Base-by-base conservation (phyloP, 371 early-diverging fungal genomes). In the Umbelopsis sp. region DNA sequence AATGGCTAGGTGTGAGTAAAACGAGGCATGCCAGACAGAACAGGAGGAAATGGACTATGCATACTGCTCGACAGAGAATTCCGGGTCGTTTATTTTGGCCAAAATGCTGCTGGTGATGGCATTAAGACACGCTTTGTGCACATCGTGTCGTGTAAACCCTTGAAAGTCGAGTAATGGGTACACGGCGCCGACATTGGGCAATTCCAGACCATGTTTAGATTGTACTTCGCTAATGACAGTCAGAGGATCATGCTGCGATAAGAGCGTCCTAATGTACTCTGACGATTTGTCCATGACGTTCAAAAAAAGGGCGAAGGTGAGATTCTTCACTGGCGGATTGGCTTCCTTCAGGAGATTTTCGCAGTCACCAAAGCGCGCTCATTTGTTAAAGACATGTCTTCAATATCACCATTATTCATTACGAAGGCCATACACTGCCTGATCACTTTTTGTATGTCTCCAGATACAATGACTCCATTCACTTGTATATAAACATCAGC, bases 141-240 rank as follows among this genome's bases (percentile, higher is more conserved):
- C 79, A 29, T 85, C 79, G 29, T 79, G 74, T 35, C 89, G 76
- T 18, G 84, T 76, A 44, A 81, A 80, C 10, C 86, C 86, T 44
- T 86, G 85, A 24, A 85, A 80, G 70, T 90, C 89, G 7, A 90
- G 77, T 4, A 91, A 73, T 3, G 84, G 84, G 64, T 88, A 89
- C 65, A 87, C 82, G 38, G 86, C 76, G 10, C 83, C 79, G 22
- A 88, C 80, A 22, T 79, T 83, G 10, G 84, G 86, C n/a, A 90
- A 74, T 68, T 74, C 68, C 7, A 81, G 70, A 1, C 81, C 81
- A 46, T 77, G 80, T 29, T 76, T 72, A 8, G 67, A 69, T 66
- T 81, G 84, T 52, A 84, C 75, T 16, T 71, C 66, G 9, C 67
- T 66, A 66, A 84, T 80, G 0, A 77, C 80, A 64, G 81, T 74